phyloP scores from a whole-genome alignment of 2,329 filamentous ascomycete genomes.

The Penicillium sclerotigenum region DNA sequence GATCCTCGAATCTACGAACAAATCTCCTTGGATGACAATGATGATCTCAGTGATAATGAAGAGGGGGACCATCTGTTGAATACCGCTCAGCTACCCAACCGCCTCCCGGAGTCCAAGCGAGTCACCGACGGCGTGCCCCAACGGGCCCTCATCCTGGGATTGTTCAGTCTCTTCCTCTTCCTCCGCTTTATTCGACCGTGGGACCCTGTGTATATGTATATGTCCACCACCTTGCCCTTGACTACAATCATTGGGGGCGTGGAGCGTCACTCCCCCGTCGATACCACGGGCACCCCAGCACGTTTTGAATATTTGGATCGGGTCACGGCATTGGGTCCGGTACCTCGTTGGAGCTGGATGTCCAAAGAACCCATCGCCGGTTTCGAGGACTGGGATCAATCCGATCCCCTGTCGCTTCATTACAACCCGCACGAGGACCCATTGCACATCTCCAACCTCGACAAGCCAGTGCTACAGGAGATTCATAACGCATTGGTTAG shows the following conservation, averaged over 20 bases:
- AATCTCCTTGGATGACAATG: slow-evolving; percentile 25
- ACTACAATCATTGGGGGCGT: slow-evolving; percentile 21
- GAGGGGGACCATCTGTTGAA: slow-evolving; percentile 19
- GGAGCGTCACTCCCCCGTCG: slow-evolving; percentile 20
- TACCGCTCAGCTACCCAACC: slow-evolving; percentile 1
- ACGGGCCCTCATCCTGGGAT: slow-evolving; percentile 21
- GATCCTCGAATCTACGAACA: slow-evolving; percentile 26
- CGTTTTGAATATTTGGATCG: slow-evolving; percentile 23
- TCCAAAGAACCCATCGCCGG: slow-evolving; percentile 21
- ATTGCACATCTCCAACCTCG: slow-evolving; percentile 42
- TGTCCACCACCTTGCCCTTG: slow-evolving; percentile 26
- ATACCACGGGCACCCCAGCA: slow-evolving; percentile 16
- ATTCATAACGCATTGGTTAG: slow-evolving; percentile 28
- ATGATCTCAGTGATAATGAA: slow-evolving; percentile 24
- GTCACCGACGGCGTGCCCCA: slow-evolving; percentile 12
- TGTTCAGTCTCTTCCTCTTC: slow-evolving; percentile 20
- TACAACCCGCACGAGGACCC: slow-evolving; percentile 42
- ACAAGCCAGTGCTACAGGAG: slow-evolving; percentile 26
- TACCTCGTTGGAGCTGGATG: slow-evolving; percentile 27
- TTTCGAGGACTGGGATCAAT: slow-evolving; percentile 26
- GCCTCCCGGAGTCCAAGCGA: slow-evolving; percentile 9
- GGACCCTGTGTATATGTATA: slow-evolving; percentile 27
- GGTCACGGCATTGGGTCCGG: slow-evolving; percentile 15
- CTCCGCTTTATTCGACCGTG: slow-evolving; percentile 29
- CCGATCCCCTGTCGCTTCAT: slow-evolving; percentile 12